Base-by-base conservation (phyloP, 78 protist species). In the Isochrysis galbana region DNA sequence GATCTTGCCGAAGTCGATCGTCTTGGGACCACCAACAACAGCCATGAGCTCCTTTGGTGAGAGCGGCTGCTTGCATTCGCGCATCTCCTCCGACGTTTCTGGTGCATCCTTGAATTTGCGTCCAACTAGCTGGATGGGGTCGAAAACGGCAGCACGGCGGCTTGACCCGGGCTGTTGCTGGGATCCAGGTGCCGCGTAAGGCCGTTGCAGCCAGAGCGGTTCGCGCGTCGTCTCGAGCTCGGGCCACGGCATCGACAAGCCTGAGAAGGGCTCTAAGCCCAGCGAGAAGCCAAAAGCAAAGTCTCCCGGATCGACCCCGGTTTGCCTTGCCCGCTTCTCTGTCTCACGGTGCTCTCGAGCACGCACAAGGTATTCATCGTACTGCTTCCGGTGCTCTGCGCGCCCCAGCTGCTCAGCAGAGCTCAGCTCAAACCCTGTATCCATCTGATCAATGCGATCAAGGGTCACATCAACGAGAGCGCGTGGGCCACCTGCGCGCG, bases 1-100 rank as follows among this genome's bases (percentile, higher is more conserved):
- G 46, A 94, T 77, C 61, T 1, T 78, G 41, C 94, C 94, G 38
- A 94, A 94, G 86, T 94, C 94, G 80, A 94, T 1, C 61, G 86
- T 70, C 72, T 48, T 72, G 21, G 93, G 93, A 11, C 93, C 93
- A 51, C 32, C 25, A 19, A 67, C 0, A 29, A 93, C 51, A 3
- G 14, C 32, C 42, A 19, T 0, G n/a, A 91, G 77, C 38, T 91
- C 92, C 23, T 44, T 51, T 34, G 94, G 89, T 42, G 87, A 42
- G 48, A 93, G 91, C 47, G 70, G 41, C 46, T 29, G 0, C 39
- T 72, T 91, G 70, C 95, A 93, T 36, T 93, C 93, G 21, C 22
- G 48, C 34, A 21, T 23, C 74, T 36, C 55, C n/a, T 26, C n/a
- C 7, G 47, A 1, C 21, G 41, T 38, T 5, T 7, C 14, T 4